phyloP scores from a whole-genome alignment of 805 yeast genomes.

The Wickerhamiella kurtzmanii region DNA sequence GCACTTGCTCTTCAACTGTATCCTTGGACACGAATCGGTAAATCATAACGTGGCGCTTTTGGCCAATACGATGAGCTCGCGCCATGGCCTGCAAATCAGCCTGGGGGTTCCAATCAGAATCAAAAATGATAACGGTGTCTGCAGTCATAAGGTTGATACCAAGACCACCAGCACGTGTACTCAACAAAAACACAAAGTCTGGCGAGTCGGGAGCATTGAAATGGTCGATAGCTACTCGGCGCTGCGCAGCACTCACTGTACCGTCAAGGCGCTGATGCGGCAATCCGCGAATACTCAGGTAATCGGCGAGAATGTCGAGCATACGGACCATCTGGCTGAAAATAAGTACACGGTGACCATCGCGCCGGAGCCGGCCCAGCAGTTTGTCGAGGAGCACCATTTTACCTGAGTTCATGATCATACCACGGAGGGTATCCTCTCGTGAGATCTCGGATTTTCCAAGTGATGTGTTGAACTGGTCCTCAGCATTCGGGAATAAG shows the following conservation, averaged over 20 bases:
- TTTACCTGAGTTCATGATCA: constrained; percentile 95
- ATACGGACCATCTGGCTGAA: constrained; percentile 97
- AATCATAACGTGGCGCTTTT: constrained; percentile 93
- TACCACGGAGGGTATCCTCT: constrained; percentile 72
- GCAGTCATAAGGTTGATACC: constrained; percentile 99
- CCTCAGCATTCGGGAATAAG: constrained; percentile 85
- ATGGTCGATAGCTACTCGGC: constrained; percentile 91
- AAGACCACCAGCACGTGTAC: constrained; percentile 97
- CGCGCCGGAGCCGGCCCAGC: constrained; percentile 68
- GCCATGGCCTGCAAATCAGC: constrained; percentile 99
- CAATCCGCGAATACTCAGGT: constrained; percentile 71
- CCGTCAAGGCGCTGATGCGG: constrained; percentile 92
- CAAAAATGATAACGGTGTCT: constrained; percentile 94
- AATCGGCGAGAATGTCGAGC: constrained; percentile 90
- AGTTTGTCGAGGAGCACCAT: constrained; percentile 92
- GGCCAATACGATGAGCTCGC: constrained; percentile 99
- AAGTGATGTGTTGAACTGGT: constrained; percentile 38
- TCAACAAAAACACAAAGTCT: constrained; percentile 78
- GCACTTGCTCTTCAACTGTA: constrained; percentile 93
- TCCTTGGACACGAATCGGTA: constrained; percentile 96
- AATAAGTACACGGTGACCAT: constrained; percentile 90
- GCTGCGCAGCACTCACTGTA: constrained; percentile 84
- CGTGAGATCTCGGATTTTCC: constrained; percentile 53
- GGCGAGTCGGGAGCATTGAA: constrained; percentile 87
- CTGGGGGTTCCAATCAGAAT: constrained; percentile 98